Evolutionary conservation across 129 eudicot genomes (phyloP).

Genomic region (Flaveria ramosissima): DNA sequence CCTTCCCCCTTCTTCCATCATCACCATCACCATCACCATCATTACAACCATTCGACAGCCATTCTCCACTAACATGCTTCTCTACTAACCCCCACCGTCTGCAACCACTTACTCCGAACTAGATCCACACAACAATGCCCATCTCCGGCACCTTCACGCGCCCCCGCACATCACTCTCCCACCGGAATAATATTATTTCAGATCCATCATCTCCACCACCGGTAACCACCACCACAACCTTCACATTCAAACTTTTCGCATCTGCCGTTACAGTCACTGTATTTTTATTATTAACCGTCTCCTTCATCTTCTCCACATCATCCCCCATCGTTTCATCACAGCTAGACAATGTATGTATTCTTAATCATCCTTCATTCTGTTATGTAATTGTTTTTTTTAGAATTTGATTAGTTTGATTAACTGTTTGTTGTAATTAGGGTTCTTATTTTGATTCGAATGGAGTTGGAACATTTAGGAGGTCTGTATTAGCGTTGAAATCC

Average conservation of each 20-base stretch:
- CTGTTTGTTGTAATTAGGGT: slow-evolving; percentile 40
- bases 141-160: too few relatives aligned
- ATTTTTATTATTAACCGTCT: background rate
- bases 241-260: slow-evolving; percentile 42
- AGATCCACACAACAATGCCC: slow-evolving; percentile 25
- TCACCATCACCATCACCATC: background rate
- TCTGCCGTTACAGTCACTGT: background rate
- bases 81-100: background rate
- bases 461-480: slow-evolving; percentile 47
- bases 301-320: background rate
- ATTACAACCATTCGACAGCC: slow-evolving; percentile 35
- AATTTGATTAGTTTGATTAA: background rate
- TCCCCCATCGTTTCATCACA: background rate
- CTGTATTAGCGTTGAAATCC: slow-evolving; percentile 68
- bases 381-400: background rate
- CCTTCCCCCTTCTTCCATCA: too few relatives aligned
- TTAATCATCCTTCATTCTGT: background rate
- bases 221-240: background rate
- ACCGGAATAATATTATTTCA: slow-evolving; percentile 17
- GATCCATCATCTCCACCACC: slow-evolving; percentile 19
- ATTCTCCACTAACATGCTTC: slow-evolving; percentile 23
- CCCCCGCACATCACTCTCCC: too few relatives aligned
- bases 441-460: slow-evolving; percentile 27
- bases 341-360: background rate
- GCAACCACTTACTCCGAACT: background rate